Conservation (phyloP, 1,284 basidiomycete genomes). For the Trichosporon sp. region DNA sequence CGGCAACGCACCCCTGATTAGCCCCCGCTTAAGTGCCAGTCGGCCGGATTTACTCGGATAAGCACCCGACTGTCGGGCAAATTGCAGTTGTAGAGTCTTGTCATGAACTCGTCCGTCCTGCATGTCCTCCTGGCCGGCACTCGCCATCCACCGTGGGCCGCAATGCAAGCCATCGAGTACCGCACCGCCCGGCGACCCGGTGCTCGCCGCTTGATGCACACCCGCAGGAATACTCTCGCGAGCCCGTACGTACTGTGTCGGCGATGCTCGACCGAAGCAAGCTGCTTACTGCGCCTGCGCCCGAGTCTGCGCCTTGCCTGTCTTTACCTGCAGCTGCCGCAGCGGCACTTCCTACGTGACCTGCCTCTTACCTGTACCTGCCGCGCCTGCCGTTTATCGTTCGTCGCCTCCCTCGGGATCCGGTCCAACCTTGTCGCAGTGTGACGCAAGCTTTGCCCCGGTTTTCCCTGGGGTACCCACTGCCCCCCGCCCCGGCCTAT, state of each 20-base stretch:
- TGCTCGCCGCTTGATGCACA: constrained; percentile 5
- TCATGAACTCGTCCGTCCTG: background rate
- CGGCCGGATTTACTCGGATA: constrained; percentile 25
- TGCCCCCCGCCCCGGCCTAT: no score
- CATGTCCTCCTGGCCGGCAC: background rate
- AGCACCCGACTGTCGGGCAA: constrained; percentile 19
- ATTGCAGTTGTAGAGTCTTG: background rate
- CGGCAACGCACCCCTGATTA: constrained; percentile 15
- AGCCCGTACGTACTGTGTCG: background rate
- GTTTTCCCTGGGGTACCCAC: constrained; percentile 1
- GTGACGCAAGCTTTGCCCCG: constrained; percentile 5
- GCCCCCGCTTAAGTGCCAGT: constrained; percentile 10
- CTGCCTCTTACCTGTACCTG: background rate
- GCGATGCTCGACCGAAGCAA: constrained; percentile 19
- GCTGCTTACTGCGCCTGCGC: background rate
- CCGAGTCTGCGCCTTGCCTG: no score
- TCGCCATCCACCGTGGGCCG: constrained; percentile 3
- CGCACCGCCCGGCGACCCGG: background rate
- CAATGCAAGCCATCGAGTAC: constrained; percentile 6
- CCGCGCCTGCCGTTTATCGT: constrained; percentile 1
- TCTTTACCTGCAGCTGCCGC: no score
- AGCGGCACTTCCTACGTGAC: no score
- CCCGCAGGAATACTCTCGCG: background rate
- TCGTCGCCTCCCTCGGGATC: background rate
- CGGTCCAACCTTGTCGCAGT: background rate